Percentiles rank a stretch among this genome's conserved stretches.
Conservation (phyloP, 2,329 filamentous ascomycete species). For the Alternaria panax region DNA sequence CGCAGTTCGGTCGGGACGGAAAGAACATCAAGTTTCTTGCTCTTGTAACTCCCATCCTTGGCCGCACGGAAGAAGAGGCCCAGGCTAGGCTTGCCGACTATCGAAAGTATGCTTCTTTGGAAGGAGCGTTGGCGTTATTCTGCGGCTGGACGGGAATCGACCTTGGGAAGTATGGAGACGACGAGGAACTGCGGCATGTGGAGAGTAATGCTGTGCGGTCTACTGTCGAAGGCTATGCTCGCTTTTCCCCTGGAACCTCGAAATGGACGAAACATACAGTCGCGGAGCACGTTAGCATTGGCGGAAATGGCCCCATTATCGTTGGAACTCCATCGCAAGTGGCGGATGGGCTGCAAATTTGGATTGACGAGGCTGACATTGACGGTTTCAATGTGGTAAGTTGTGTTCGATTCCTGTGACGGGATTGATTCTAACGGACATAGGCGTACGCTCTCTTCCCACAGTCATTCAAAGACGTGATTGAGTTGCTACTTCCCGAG, state of each 20-base stretch:
- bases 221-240: conserved; percentile 63
- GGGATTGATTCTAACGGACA: not conserved
- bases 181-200: conserved; percentile 69
- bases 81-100: conserved; percentile 69
- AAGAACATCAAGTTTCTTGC: conserved; percentile 72
- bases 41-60: conserved; percentile 70
- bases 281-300: conserved; percentile 71
- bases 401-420: conserved; percentile 2
- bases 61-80: conserved; percentile 71
- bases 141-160: conserved; percentile 78
- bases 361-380: conserved; percentile 73
- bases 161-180: conserved; percentile 66
- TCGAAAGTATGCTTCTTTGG: conserved; percentile 66
- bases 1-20: conserved; percentile 64
- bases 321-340: conserved; percentile 71
- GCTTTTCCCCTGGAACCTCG: conserved; percentile 64
- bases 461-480: conserved; percentile 71
- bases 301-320: conserved; percentile 69
- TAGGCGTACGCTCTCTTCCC: conserved; percentile 71
- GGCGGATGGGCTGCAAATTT: conserved; percentile 71
- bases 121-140: conserved; percentile 74
- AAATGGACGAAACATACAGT: conserved; percentile 78
- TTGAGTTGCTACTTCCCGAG: conserved; percentile 70
- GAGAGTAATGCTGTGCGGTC: conserved; percentile 68
- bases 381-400: conserved; percentile 78